Percentiles rank a stretch among this genome's conserved stretches.
Conservation (phyloP, 2,329 filamentous ascomycete genomes). For the Fusarium lyarnte region DNA sequence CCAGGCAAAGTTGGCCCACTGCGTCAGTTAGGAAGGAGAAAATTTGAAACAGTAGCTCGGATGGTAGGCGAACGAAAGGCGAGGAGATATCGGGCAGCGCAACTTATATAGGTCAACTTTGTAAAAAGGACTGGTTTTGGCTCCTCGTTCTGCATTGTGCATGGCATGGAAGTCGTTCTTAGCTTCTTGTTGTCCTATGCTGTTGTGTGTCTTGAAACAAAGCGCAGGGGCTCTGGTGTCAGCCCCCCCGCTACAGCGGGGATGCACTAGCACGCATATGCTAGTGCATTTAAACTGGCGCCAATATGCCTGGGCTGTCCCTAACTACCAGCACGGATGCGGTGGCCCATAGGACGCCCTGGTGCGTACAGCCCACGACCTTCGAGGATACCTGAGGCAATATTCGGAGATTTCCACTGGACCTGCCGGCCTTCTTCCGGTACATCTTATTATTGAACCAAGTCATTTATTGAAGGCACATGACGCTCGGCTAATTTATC, state of each 20-base stretch:
- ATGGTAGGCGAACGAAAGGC: too few species aligned
- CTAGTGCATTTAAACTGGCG: background rate
- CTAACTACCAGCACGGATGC: background rate
- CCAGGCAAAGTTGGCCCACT: too few species aligned
- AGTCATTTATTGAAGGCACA: too few species aligned
- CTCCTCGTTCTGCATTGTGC: background rate
- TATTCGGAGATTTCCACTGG: too few species aligned
- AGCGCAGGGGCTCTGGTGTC: background rate
- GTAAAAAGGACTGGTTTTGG: background rate
- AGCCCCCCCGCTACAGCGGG: too few species aligned
- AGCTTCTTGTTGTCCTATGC: background rate
- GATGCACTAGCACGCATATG: background rate
- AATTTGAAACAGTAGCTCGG: too few species aligned
- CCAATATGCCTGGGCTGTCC: background rate
- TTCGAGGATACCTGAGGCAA: too few species aligned
- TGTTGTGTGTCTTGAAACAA: background rate
- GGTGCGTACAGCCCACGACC: too few species aligned
- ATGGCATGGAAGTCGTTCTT: background rate
- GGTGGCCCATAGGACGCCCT: background rate
- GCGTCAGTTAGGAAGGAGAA: too few species aligned
- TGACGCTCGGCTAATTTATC: too few species aligned
- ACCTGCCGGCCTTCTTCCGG: too few species aligned
- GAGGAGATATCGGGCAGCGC: background rate
- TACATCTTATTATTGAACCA: too few species aligned
- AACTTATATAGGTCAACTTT: background rate